These are phyloP conservation scores for Rhizopogon parksii DNA, from an alignment of 1,284 basidiomycete genomes.

Conservation along the genomic window DNA sequence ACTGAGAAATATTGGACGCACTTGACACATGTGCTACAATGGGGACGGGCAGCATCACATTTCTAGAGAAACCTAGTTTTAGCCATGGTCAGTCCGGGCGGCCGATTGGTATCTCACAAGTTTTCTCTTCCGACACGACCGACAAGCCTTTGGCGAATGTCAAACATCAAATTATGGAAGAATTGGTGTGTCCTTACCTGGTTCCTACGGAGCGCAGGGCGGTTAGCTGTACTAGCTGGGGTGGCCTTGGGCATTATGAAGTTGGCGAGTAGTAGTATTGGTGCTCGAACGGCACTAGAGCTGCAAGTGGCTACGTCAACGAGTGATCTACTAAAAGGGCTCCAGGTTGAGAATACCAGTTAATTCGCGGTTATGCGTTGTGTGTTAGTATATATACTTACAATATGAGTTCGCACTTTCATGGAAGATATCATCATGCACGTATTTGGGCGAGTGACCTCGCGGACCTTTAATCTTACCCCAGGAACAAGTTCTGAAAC, in stretches of 20 bases:
- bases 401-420: neutral
- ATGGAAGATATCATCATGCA: neutral
- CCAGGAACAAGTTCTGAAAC: neutral
- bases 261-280: neutral
- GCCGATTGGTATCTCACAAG: conserved; percentile 41
- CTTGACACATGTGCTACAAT: conserved; percentile 78
- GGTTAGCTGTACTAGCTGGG: conserved; percentile 29
- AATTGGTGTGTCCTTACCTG: conserved; percentile 42
- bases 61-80: conserved; percentile 40
- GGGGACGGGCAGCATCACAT: conserved; percentile 76
- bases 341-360: too few relatives aligned
- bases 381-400: neutral
- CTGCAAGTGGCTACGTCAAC: neutral
- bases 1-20: conserved; percentile 31
- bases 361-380: neutral
- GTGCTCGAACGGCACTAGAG: neutral
- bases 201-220: conserved; percentile 69
- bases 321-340: neutral
- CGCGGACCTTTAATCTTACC: conserved; percentile 1
- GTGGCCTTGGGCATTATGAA: conserved; percentile 59
- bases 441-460: neutral
- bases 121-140: conserved; percentile 73
- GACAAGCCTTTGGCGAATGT: conserved; percentile 51
- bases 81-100: neutral
- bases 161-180: neutral